phyloP scores from a whole-genome alignment of 2,329 filamentous ascomycete species.

The Hansfordia pulvinata region DNA sequence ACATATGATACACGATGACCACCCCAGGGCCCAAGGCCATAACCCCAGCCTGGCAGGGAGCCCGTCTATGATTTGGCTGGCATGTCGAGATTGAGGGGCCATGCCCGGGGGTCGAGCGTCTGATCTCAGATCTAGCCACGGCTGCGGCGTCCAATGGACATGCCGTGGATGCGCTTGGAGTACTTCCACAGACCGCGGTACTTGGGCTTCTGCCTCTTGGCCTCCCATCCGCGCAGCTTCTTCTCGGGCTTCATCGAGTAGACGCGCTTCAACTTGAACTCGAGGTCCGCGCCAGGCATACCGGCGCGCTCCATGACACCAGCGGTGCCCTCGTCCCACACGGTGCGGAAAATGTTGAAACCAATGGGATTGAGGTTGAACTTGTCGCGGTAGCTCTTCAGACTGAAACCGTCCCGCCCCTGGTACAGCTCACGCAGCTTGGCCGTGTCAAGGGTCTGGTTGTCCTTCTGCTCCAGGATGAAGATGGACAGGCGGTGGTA shows the following conservation, averaged over 20 bases:
- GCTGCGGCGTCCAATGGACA: slow-evolving; percentile 3
- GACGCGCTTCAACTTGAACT: slow-evolving; percentile 72
- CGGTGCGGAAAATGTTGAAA: slow-evolving; percentile 73
- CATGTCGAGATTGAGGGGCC: too few relatives aligned
- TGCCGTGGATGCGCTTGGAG: slow-evolving; percentile 37
- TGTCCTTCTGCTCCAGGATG: slow-evolving; percentile 65
- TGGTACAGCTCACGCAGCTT: slow-evolving; percentile 39
- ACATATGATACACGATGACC: too few relatives aligned
- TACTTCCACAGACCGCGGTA: slow-evolving; percentile 53
- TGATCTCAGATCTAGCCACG: too few relatives aligned
- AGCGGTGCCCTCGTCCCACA: slow-evolving; percentile 83
- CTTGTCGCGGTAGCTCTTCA: slow-evolving; percentile 62
- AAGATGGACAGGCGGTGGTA: slow-evolving; percentile 84
- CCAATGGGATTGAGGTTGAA: slow-evolving; percentile 61
- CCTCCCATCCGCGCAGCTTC: slow-evolving; percentile 52
- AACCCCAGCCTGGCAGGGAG: too few relatives aligned
- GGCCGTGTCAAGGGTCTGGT: slow-evolving; percentile 41
- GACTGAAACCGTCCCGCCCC: slow-evolving; percentile 53
- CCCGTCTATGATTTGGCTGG: too few relatives aligned
- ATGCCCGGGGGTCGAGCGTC: too few relatives aligned
- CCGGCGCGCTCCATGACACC: slow-evolving; percentile 72
- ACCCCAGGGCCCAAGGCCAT: too few relatives aligned
- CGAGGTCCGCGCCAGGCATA: slow-evolving; percentile 63
- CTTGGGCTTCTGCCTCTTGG: slow-evolving; percentile 50
- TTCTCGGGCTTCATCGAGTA: slow-evolving; percentile 50